Evolutionary conservation across 2,329 filamentous ascomycete species (phyloP).

Genomic region (Endoconidiophora laricicola): DNA sequence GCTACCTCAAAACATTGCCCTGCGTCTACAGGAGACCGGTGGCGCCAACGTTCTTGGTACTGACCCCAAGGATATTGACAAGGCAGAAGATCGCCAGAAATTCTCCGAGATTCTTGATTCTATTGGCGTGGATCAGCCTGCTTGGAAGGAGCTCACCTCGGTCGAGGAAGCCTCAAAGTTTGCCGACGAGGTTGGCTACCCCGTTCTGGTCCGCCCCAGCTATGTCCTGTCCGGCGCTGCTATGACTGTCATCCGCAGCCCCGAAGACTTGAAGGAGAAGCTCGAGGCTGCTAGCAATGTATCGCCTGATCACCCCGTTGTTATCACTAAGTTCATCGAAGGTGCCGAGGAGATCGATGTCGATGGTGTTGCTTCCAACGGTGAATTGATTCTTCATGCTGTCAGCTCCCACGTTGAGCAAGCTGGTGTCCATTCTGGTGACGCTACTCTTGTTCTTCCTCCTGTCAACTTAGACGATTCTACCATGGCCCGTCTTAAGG

Average conservation of each 20-base stretch:
- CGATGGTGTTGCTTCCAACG: slow-evolving; percentile 75
- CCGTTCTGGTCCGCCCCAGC: slow-evolving; percentile 82
- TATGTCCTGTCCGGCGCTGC: slow-evolving; percentile 96
- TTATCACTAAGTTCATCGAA: slow-evolving; percentile 97
- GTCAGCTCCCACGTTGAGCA: slow-evolving; percentile 93
- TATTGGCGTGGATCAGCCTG: slow-evolving; percentile 91
- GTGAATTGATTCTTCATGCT: slow-evolving; percentile 77
- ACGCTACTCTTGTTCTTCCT: slow-evolving; percentile 85
- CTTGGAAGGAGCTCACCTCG: slow-evolving; percentile 93
- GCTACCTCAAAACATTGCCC: slow-evolving; percentile 91
- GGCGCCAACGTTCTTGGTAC: slow-evolving; percentile 85
- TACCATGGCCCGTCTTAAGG: slow-evolving; percentile 77
- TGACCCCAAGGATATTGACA: slow-evolving; percentile 86
- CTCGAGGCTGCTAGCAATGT: slow-evolving; percentile 78
- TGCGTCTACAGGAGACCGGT: slow-evolving; percentile 80
- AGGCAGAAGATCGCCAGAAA: slow-evolving; percentile 94
- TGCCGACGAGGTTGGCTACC: slow-evolving; percentile 72
- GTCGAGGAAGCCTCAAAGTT: slow-evolving; percentile 78
- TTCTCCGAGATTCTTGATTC: slow-evolving; percentile 95
- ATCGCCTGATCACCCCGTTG: slow-evolving; percentile 90
- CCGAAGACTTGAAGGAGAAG: slow-evolving; percentile 86
- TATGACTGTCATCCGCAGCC: slow-evolving; percentile 89
- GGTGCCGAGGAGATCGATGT: slow-evolving; percentile 93
- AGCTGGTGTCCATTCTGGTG: slow-evolving; percentile 93
- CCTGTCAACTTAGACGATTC: slow-evolving; percentile 61